A percentile compares a stretch with the other conserved stretches of the same genome.
phyloP scores from a whole-genome alignment of 768 basidiomycete genomes.

The Psilocybe tampanensis region DNA sequence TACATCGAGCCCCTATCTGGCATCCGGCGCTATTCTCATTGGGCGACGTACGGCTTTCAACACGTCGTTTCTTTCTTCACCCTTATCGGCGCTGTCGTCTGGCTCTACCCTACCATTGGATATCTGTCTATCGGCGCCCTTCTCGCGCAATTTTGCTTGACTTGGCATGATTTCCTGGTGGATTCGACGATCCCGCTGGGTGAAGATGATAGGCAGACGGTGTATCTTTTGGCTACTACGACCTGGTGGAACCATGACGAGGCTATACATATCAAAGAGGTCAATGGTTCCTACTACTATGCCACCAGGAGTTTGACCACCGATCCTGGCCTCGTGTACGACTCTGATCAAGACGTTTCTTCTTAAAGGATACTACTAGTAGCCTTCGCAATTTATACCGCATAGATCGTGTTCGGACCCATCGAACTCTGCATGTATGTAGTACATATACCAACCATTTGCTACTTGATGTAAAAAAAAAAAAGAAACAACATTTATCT shows the following conservation, averaged over 20 bases:
- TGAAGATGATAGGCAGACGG: slow-evolving; percentile 40
- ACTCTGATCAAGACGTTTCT: not conserved
- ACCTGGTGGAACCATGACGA: slow-evolving; percentile 27
- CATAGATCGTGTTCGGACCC: not conserved
- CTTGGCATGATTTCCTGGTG: slow-evolving; percentile 40
- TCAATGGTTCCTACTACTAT: slow-evolving; percentile 20
- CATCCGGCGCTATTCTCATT: slow-evolving; percentile 44
- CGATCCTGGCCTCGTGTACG: not conserved
- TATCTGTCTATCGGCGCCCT: slow-evolving; percentile 26
- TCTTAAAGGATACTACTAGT: not conserved
- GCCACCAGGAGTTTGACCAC: slow-evolving; percentile 1
- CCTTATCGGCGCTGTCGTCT: slow-evolving; percentile 29
- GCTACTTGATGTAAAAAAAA: too few species aligned
- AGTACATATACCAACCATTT: too few species aligned
- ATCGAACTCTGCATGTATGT: too few species aligned
- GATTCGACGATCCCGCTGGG: slow-evolving; percentile 39
- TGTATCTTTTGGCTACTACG: slow-evolving; percentile 34
- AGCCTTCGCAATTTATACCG: not conserved
- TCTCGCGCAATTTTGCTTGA: slow-evolving; percentile 28
- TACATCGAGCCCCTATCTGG: slow-evolving; percentile 29
- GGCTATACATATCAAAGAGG: slow-evolving; percentile 16
- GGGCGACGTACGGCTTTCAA: slow-evolving; percentile 39
- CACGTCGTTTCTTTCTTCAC: slow-evolving; percentile 39
- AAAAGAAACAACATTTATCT: too few species aligned
- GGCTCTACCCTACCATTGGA: slow-evolving; percentile 28